Conservation (phyloP, 2,329 filamentous ascomycete species). For the Neofusicoccum parvum region DNA sequence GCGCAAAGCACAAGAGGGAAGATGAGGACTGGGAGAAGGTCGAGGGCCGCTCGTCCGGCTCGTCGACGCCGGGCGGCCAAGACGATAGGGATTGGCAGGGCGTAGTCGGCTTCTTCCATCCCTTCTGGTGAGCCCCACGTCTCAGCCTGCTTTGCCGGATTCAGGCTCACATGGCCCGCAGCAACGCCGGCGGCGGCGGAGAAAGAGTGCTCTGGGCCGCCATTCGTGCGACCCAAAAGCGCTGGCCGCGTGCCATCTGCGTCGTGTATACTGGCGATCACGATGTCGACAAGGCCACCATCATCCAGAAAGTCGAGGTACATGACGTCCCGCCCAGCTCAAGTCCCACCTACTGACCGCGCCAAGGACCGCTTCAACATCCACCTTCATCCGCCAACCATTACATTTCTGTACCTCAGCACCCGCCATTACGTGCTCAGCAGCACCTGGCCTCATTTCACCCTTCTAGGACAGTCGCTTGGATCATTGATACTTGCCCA, state of each 20-base stretch:
- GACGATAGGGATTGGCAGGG: slow-evolving; percentile 71
- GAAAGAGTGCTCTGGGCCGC: slow-evolving; percentile 97
- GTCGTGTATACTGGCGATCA: slow-evolving; percentile 96
- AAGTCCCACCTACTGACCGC: slow-evolving; percentile 1
- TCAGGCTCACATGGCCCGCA: slow-evolving; percentile 42
- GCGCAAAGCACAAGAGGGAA: slow-evolving; percentile 32
- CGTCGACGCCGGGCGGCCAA: slow-evolving; percentile 46
- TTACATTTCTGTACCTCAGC: slow-evolving; percentile 88
- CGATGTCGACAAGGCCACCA: slow-evolving; percentile 77
- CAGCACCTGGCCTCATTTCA: slow-evolving; percentile 88
- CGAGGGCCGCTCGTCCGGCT: slow-evolving; percentile 53
- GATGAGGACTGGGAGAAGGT: slow-evolving; percentile 74
- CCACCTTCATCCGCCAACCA: slow-evolving; percentile 75
- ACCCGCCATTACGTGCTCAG: slow-evolving; percentile 84
- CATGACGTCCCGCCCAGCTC: slow-evolving; percentile 22
- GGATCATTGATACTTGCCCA: slow-evolving; percentile 86
- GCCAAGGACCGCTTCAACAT: slow-evolving; percentile 81
- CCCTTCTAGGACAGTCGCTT: slow-evolving; percentile 88
- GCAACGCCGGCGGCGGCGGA: slow-evolving; percentile 93
- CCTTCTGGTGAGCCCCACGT: slow-evolving; percentile 71
- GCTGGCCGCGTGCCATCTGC: slow-evolving; percentile 86
- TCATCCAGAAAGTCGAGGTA: slow-evolving; percentile 76
- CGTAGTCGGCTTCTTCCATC: slow-evolving; percentile 94
- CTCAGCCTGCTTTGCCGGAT: background rate
- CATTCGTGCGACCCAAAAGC: slow-evolving; percentile 83